Conservation (phyloP, 768 basidiomycete species). For the Lentinus brumalis region DNA sequence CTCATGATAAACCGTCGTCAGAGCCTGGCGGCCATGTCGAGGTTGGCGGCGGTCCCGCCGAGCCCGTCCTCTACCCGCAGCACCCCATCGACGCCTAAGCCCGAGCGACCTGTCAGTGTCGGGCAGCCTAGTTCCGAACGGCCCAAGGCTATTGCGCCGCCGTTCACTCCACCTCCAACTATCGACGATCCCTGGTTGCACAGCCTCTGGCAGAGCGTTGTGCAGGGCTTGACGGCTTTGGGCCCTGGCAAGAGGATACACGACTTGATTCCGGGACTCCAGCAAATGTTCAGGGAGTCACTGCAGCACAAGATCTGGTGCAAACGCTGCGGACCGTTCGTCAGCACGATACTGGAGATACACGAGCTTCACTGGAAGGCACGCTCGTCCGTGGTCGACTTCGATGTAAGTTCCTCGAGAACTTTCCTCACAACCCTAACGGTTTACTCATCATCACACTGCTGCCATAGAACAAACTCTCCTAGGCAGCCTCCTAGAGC, state of each 20-base stretch:
- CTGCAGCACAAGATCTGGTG: neutral
- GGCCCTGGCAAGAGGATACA: neutral
- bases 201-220: no score
- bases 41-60: neutral
- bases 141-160: no score
- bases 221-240: neutral
- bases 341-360: neutral
- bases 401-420: neutral
- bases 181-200: no score
- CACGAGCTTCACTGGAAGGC: neutral
- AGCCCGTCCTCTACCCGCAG: no score
- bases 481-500: neutral
- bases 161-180: no score
- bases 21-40: neutral
- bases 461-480: neutral
- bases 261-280: neutral
- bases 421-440: no score
- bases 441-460: no score
- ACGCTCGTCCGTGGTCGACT: neutral
- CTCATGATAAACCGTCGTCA: neutral
- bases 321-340: neutral
- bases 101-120: neutral
- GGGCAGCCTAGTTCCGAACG: no score
- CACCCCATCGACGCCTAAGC: neutral
- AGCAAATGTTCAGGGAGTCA: neutral